Evolutionary conservation across 129 eudicot species (phyloP), one percentile per base, ranked within the genome.

Genomic region (Tanacetum coccineum): DNA sequence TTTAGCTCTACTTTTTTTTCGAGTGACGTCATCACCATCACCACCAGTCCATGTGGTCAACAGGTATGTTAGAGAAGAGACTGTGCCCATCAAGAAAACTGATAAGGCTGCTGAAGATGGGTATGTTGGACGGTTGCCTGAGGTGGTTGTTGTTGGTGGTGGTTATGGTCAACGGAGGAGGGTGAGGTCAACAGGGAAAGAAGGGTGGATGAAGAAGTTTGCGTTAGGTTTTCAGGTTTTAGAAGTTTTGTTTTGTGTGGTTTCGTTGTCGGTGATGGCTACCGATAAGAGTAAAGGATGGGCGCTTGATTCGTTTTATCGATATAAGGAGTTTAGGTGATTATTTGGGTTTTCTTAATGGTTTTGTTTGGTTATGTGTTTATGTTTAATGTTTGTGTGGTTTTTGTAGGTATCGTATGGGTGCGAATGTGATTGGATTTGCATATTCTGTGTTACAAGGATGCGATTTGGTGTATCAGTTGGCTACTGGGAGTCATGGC

Each of bases 251-350:
- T 83, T 84, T 20, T 88, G 95, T 74, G 81, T 86, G 79, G 79
- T 80, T 22, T 86, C 96, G 55, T 86, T 93, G 63, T 82, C 95
- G 22, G 92, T 93, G 1, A 88, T 93, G n/a, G n/a, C n/a, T n/a
- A n/a, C n/a, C n/a, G n/a, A n/a, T n/a, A n/a, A n/a, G n/a, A 75
- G 79, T 26, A 78, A 83, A 57, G 98, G 98, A 22, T 93, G 98
- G 96, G 85, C 96, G 69, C 73, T 88, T n/a, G 98, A 93, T 59
- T 93, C 96, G 1, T 93, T 82, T 75, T 62, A 84, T 18, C 91
- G 84, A 9, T 88, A 93, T 77, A 86, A 71, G 55, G 96, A 93
- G 77, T 93, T 88, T 81, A 77, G 95, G 98, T 89, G 13, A 73
- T 49, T 47, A 2, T 5, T 59, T 66, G 36, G 2, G 12, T 1